A percentile compares a stretch with the other conserved stretches of the same genome.
These are phyloP conservation scores for Arthrinium puccinioides DNA, from an alignment of 2,329 filamentous ascomycete species.

Conservation along the genomic window DNA sequence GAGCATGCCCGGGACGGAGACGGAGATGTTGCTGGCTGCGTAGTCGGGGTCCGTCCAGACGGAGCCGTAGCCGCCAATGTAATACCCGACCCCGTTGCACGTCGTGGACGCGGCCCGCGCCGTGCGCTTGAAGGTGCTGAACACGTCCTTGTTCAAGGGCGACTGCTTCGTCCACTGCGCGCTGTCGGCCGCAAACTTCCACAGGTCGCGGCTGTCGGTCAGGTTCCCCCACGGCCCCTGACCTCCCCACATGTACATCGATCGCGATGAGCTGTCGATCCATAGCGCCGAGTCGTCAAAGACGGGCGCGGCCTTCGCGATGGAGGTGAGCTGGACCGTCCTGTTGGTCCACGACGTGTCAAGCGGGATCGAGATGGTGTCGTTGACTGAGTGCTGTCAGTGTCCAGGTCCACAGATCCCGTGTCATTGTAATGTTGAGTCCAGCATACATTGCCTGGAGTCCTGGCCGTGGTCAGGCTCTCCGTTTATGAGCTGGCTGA, in stretches of 20 bases:
- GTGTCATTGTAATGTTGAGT: too few species aligned
- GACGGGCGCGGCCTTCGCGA: slow-evolving; percentile 3
- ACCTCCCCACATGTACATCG: slow-evolving; percentile 6
- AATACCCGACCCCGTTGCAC: slow-evolving; percentile 3
- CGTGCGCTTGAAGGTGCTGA: slow-evolving; percentile 3
- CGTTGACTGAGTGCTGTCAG: too few species aligned
- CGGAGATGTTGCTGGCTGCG: neutral
- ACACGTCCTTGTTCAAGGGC: slow-evolving; percentile 3
- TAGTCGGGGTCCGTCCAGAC: slow-evolving; percentile 1
- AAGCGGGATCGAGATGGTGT: slow-evolving; percentile 4
- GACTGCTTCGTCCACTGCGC: slow-evolving; percentile 1
- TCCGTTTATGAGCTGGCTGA: neutral
- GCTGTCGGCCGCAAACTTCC: slow-evolving; percentile 1
- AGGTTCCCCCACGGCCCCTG: slow-evolving; percentile 2
- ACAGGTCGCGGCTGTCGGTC: slow-evolving; percentile 2
- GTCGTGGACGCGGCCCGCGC: neutral
- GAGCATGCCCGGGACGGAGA: slow-evolving; percentile 4
- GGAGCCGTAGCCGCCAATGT: slow-evolving; percentile 2
- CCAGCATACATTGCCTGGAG: too few species aligned
- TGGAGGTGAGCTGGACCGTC: slow-evolving; percentile 2
- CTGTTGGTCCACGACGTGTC: slow-evolving; percentile 4
- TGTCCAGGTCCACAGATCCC: too few species aligned
- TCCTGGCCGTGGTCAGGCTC: too few species aligned
- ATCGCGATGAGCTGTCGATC: neutral
- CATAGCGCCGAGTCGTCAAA: slow-evolving; percentile 4